These are phyloP conservation scores for Cladorrhinum samala DNA, from an alignment of 495 filamentous ascomycete species.

Conservation along the genomic window DNA sequence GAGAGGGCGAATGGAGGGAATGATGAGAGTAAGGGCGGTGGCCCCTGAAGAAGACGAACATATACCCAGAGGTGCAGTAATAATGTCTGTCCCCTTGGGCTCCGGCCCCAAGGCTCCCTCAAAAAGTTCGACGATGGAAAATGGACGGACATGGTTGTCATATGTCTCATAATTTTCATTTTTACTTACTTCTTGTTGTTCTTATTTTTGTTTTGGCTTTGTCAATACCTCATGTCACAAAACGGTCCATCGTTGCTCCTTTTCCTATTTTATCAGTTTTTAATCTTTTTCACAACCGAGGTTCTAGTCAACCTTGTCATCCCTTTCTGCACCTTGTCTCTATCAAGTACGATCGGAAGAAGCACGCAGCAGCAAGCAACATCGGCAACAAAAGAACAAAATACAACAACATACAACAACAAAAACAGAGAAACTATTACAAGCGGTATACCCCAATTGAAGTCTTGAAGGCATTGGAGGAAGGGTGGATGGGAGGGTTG, in stretches of 20 bases:
- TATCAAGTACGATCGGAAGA: neutral
- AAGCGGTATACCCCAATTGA: no score
- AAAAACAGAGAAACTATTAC: no score
- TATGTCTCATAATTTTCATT: neutral
- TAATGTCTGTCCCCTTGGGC: neutral
- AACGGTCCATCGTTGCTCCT: neutral
- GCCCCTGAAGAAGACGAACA: no score
- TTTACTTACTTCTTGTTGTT: neutral
- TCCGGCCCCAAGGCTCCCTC: neutral
- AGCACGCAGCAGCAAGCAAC: neutral
- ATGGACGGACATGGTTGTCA: neutral
- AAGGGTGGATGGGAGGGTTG: neutral
- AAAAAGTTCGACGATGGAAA: neutral
- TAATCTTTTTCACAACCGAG: neutral
- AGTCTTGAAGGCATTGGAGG: neutral
- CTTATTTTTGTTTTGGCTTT: neutral
- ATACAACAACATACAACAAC: neutral
- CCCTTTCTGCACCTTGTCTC: neutral
- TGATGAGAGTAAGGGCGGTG: no score
- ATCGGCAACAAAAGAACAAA: no score
- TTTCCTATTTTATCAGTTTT: neutral
- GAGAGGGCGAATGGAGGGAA: no score
- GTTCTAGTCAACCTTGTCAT: neutral
- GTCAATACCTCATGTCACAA: conserved; percentile 1
- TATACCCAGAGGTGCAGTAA: no score